Percentiles rank a stretch among this genome's conserved stretches.
These are phyloP conservation scores for Fusarium domesticum DNA, from an alignment of 2,329 filamentous ascomycete species.

Conservation along the genomic window DNA sequence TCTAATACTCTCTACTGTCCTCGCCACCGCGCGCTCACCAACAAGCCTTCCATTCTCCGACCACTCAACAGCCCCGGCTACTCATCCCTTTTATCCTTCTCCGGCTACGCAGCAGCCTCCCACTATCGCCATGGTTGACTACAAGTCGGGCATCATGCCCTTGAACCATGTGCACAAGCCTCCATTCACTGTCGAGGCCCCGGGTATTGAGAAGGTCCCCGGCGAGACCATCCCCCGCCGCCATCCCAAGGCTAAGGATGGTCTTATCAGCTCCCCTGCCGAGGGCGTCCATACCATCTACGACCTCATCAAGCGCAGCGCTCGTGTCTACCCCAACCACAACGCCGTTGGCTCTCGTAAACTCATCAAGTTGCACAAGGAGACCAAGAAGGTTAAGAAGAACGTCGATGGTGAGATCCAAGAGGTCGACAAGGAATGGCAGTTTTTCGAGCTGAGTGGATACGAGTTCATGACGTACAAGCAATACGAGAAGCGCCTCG, in stretches of 20 bases:
- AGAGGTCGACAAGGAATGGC: constrained; percentile 88
- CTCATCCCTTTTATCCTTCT: constrained; percentile 4
- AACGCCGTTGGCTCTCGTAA: constrained; percentile 68
- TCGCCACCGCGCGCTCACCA: constrained; percentile 1
- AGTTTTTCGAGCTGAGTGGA: constrained; percentile 77
- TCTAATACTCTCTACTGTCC: constrained; percentile 9
- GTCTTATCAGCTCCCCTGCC: constrained; percentile 62
- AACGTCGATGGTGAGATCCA: constrained; percentile 74
- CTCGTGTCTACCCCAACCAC: constrained; percentile 59
- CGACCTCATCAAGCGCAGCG: constrained; percentile 71
- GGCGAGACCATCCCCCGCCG: constrained; percentile 85
- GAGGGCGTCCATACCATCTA: constrained; percentile 73
- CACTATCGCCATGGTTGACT: constrained; percentile 30
- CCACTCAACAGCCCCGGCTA: too few relatives aligned
- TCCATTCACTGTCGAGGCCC: constrained; percentile 71
- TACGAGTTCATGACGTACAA: constrained; percentile 76
- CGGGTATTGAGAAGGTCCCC: constrained; percentile 64
- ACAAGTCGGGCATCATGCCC: constrained; percentile 47
- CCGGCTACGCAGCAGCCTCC: constrained; percentile 15
- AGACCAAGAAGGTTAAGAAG: constrained; percentile 89
- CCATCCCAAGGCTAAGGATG: constrained; percentile 67
- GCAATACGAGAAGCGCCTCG: constrained; percentile 70
- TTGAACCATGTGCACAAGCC: constrained; percentile 62
- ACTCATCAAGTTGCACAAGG: constrained; percentile 73
- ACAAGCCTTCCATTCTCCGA: too few relatives aligned